Conservation (phyloP, 306 rosid genomes). For the Fagus sylvatica region DNA sequence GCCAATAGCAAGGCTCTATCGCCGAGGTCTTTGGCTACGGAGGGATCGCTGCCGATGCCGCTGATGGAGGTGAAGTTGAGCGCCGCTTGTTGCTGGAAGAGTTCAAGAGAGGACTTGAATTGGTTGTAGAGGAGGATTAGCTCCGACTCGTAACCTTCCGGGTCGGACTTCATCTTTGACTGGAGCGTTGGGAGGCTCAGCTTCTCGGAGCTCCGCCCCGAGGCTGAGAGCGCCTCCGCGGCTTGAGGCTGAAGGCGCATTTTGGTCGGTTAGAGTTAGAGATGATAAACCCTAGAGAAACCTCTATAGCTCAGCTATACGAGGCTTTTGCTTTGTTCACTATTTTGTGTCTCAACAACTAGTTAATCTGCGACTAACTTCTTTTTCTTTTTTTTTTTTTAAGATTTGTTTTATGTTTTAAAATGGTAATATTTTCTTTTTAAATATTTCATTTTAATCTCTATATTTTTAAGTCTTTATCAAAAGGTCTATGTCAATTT, state of each 20-base stretch:
- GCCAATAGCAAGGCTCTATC: conserved; percentile 71
- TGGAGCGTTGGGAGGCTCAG: conserved; percentile 62
- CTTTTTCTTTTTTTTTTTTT: too few species aligned
- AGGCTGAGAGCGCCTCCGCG: conserved; percentile 39
- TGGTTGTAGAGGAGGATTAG: conserved; percentile 58
- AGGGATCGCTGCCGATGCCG: conserved; percentile 61
- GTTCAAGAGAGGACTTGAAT: conserved; percentile 66
- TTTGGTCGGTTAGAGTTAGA: background rate
- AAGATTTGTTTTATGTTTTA: too few species aligned
- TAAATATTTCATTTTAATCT: too few species aligned
- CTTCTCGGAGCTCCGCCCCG: conserved; percentile 64
- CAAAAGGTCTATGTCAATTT: too few species aligned
- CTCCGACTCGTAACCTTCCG: conserved; percentile 76
- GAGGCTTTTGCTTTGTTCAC: too few species aligned
- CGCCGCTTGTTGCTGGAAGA: conserved; percentile 68
- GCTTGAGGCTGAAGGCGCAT: conserved; percentile 11
- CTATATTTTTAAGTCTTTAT: too few species aligned
- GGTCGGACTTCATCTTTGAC: conserved; percentile 89
- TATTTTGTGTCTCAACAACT: too few species aligned
- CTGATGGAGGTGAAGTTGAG: conserved; percentile 64
- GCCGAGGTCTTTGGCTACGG: conserved; percentile 73
- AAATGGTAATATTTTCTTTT: too few species aligned
- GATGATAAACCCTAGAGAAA: too few species aligned
- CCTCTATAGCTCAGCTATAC: too few species aligned
- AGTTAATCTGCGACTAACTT: too few species aligned